phyloP scores from a whole-genome alignment of 2,329 filamentous ascomycete species.

The Monilinia laxa region DNA sequence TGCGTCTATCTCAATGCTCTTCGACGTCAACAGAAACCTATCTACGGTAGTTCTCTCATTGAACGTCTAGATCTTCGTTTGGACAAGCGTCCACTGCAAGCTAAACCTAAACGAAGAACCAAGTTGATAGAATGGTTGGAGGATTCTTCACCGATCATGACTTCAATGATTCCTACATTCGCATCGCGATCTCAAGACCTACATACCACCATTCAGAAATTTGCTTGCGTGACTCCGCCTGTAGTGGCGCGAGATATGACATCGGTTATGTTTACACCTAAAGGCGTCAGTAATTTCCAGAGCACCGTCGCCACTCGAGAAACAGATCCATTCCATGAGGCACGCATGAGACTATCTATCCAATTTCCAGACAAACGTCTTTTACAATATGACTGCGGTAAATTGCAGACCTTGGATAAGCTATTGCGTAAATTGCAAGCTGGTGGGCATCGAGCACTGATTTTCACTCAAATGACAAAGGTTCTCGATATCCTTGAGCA shows the following conservation, averaged over 20 bases:
- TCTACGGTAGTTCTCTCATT: slow-evolving; percentile 81
- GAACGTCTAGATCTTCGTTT: slow-evolving; percentile 67
- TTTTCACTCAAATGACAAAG: slow-evolving; percentile 99
- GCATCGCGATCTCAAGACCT: slow-evolving; percentile 70
- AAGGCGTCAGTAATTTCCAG: slow-evolving; percentile 56
- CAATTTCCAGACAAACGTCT: slow-evolving; percentile 95
- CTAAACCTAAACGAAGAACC: slow-evolving; percentile 59
- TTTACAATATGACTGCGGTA: slow-evolving; percentile 97
- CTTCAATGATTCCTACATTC: slow-evolving; percentile 70
- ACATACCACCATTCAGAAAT: slow-evolving; percentile 77
- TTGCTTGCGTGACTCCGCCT: slow-evolving; percentile 87
- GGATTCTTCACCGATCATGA: slow-evolving; percentile 63
- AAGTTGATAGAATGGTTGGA: slow-evolving; percentile 74
- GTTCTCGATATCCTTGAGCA: slow-evolving; percentile 96
- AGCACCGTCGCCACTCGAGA: slow-evolving; percentile 57
- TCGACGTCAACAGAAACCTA: slow-evolving; percentile 73
- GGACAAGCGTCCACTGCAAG: slow-evolving; percentile 57
- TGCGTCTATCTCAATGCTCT: slow-evolving; percentile 78
- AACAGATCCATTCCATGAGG: slow-evolving; percentile 87
- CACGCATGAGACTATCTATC: slow-evolving; percentile 87
- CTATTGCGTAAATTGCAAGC: slow-evolving; percentile 83
- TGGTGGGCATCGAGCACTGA: slow-evolving; percentile 88
- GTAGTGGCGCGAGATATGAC: slow-evolving; percentile 79
- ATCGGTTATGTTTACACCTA: slow-evolving; percentile 62
- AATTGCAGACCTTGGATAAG: slow-evolving; percentile 85